phyloP scores from a whole-genome alignment of 177 flowering plant genomes.

The Vitis hybrid region DNA sequence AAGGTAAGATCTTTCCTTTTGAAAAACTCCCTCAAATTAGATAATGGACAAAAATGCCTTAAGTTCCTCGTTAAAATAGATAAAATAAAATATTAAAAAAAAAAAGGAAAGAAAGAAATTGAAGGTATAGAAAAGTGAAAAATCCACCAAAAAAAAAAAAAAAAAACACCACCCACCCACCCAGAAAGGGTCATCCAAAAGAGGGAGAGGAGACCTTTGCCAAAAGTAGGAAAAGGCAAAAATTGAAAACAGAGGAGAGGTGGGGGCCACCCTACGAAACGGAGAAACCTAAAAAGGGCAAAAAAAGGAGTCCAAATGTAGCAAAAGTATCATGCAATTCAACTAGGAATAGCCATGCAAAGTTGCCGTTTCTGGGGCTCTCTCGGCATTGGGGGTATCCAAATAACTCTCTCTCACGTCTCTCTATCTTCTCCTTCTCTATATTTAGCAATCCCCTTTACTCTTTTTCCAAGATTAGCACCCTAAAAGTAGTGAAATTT shows the following conservation, averaged over 20 bases:
- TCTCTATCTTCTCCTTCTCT: conserved; percentile 33
- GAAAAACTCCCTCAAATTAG: no score
- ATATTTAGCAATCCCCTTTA: conserved; percentile 22
- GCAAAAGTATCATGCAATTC: conserved; percentile 31
- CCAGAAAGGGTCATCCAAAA: conserved; percentile 7
- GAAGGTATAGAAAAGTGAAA: no score
- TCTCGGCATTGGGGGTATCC: conserved; percentile 34
- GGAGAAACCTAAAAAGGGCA: conserved; percentile 11
- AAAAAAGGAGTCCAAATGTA: conserved; percentile 28
- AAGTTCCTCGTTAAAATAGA: no score
- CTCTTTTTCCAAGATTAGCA: conserved; percentile 30
- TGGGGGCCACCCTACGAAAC: conserved; percentile 17
- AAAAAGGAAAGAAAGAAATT: no score
- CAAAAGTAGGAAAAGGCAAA: neutral
- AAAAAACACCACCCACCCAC: neutral
- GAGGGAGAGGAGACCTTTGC: neutral
- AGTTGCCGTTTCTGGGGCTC: conserved; percentile 42
- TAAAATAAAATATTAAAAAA: no score
- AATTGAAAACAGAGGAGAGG: conserved; percentile 4
- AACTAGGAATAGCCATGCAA: conserved; percentile 48
- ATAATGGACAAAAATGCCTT: no score
- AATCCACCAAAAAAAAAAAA: no score
- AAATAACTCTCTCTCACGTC: conserved; percentile 22
- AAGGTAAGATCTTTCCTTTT: no score
- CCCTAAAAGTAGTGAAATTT: conserved; percentile 1